These are phyloP conservation scores for Saturnispora sanitii DNA, from an alignment of 805 yeast genomes.

Conservation along the genomic window DNA sequence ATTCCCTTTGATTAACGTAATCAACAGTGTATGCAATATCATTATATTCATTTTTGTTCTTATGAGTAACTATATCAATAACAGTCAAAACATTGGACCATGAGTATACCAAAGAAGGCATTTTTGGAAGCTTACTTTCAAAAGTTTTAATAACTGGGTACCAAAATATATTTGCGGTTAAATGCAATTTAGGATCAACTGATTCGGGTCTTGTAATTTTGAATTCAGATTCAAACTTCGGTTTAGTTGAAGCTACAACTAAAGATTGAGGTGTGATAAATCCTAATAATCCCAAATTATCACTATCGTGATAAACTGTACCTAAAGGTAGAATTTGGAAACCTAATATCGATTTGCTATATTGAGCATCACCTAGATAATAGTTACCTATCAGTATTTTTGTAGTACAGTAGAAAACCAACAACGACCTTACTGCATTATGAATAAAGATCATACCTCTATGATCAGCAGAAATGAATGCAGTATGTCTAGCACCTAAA, in stretches of 20 bases:
- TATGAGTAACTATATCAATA: conserved; percentile 27
- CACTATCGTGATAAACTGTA: conserved; percentile 36
- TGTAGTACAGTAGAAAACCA: conserved; percentile 40
- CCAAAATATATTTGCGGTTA: conserved; percentile 50
- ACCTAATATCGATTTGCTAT: conserved; percentile 26
- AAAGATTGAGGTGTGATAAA: conserved; percentile 43
- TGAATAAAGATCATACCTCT: conserved; percentile 55
- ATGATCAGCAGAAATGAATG: conserved; percentile 44
- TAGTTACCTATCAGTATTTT: conserved; percentile 45
- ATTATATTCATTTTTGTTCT: conserved; percentile 19
- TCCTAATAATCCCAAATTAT: conserved; percentile 49
- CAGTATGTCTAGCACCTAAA: conserved; percentile 43
- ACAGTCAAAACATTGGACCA: conserved; percentile 57
- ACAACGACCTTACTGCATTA: conserved; percentile 47
- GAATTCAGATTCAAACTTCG: conserved; percentile 43
- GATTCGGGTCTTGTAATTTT: conserved; percentile 40
- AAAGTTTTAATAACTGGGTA: conserved; percentile 38
- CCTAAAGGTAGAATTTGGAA: conserved; percentile 54
- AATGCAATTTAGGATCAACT: conserved; percentile 21
- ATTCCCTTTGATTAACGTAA: conserved; percentile 33
- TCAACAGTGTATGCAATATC: conserved; percentile 21
- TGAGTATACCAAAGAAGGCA: conserved; percentile 51
- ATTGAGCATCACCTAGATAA: conserved; percentile 13
- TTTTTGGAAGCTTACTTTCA: conserved; percentile 12
- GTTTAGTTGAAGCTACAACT: conserved; percentile 44